phyloP scores from a whole-genome alignment of 2,329 filamentous ascomycete species.

The Ceratocystis eucalypticola region DNA sequence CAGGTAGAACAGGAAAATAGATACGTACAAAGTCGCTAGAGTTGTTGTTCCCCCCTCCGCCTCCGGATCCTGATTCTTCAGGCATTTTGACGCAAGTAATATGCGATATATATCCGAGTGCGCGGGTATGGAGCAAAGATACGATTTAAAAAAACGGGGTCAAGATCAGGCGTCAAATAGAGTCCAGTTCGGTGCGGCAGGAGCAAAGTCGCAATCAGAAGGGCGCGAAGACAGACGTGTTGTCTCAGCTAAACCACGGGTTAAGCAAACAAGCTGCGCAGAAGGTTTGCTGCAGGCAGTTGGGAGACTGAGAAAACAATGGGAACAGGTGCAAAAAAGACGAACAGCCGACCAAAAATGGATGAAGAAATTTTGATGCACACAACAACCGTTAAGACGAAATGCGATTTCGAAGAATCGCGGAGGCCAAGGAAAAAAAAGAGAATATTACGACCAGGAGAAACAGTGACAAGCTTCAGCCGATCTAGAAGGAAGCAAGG shows the following conservation, averaged over 20 bases:
- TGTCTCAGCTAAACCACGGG: neutral
- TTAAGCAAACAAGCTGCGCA: neutral
- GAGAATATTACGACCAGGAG: neutral
- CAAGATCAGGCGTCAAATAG: neutral
- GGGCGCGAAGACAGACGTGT: neutral
- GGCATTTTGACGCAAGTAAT: slow-evolving; percentile 10
- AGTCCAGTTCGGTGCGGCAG: too few relatives aligned
- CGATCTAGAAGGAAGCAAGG: neutral
- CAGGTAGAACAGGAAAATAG: neutral
- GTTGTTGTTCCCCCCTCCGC: slow-evolving; percentile 57
- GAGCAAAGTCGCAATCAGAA: too few relatives aligned
- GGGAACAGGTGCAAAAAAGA: neutral
- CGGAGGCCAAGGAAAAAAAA: neutral
- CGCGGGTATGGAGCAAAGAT: neutral
- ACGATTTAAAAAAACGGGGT: neutral
- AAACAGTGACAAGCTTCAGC: neutral
- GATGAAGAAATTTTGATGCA: neutral
- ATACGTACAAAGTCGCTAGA: slow-evolving; percentile 87
- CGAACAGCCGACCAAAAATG: neutral
- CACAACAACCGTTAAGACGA: neutral
- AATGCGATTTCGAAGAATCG: neutral
- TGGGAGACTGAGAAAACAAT: neutral
- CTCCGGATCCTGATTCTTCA: slow-evolving; percentile 11
- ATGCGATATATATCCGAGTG: neutral
- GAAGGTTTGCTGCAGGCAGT: neutral